Percentiles rank a stretch among this genome's conserved stretches.
phyloP scores from a whole-genome alignment of 345 rosid species.

The Eucalyptus marginata region DNA sequence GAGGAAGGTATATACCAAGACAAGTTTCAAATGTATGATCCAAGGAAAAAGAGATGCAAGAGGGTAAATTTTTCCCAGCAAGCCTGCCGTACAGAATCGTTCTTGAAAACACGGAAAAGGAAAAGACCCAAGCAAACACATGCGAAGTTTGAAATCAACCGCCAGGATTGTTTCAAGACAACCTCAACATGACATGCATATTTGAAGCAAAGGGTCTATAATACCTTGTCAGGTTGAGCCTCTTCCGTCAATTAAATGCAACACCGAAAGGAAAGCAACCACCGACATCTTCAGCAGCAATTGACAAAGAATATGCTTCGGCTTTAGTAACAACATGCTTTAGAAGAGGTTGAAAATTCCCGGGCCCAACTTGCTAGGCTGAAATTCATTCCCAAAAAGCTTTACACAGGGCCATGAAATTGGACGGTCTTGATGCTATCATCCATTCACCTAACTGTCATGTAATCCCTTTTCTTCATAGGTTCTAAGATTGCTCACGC shows the following conservation, averaged over 20 bases:
- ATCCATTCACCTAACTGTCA: background rate
- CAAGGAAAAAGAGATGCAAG: background rate
- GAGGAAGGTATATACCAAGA: background rate
- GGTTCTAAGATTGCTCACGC: background rate
- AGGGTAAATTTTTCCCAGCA: no score
- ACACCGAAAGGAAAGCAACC: background rate
- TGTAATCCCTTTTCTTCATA: background rate
- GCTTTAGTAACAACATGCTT: background rate
- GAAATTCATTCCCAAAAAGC: no score
- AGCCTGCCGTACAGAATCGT: background rate
- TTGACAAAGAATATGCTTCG: background rate
- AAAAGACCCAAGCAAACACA: background rate
- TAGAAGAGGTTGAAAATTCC: background rate
- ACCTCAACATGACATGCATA: background rate
- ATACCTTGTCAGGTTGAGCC: background rate
- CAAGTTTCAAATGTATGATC: no score
- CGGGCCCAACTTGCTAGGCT: background rate
- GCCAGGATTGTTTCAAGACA: background rate
- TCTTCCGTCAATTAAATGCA: background rate
- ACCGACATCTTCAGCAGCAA: background rate
- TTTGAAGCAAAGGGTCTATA: background rate
- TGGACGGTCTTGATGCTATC: background rate
- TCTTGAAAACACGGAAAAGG: background rate
- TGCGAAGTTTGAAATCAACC: background rate
- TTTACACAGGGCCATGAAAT: background rate